Evolutionary conservation across 495 filamentous ascomycete species (phyloP), one percentile per base, ranked within the genome.

Genomic region (Lasiosphaeria miniovina): DNA sequence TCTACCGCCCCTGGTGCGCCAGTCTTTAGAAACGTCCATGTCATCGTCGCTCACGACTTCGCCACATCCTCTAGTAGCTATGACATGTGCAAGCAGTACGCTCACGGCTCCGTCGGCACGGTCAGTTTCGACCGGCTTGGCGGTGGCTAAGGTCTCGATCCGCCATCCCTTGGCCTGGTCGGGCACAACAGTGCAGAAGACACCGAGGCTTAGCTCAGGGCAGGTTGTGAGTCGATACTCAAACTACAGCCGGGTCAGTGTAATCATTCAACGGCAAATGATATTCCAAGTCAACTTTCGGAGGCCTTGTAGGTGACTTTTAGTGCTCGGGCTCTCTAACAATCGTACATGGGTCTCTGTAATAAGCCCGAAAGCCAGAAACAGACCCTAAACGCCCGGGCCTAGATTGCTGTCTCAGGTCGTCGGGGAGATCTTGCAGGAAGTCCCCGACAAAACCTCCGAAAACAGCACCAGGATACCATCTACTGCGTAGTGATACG

Each of bases 21-120:
- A 91, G 64, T 89, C 80, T 49, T 70, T 68, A 1, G 90, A 89
- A 45, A 86, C 76, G 34, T 79, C 81, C 92, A 96, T 96, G 57
- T 88, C 84, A 1, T 73, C 78, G 67, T 96, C 93, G 6, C 85
- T 90, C 59, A 96, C 85, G 24, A 80, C 65, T 2, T 72, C 68
- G 54, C 78, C 75, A 49, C 75, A 73, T 11, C 84, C 86, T 62
- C 86, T 86, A 17, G 91, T 92, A 15, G 89, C 83, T 57, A 96
- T 79, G 64, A 93, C 80, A 73, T 96, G 90, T 54, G 85, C 93
- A 36, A 96, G 77, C n/a, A 98, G 80, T 31, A 89, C 78, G 55
- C 77, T 79, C 56, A 82, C 81, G 43, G 79, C 79, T 24, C 76
- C 75, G 53, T 81, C 63, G 35, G 64, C 50, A 34, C 80, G 77